Evolutionary conservation across 2,329 filamentous ascomycete species (phyloP), one percentile per base, ranked within the genome.

Genomic region (Juglanconis juglandina): DNA sequence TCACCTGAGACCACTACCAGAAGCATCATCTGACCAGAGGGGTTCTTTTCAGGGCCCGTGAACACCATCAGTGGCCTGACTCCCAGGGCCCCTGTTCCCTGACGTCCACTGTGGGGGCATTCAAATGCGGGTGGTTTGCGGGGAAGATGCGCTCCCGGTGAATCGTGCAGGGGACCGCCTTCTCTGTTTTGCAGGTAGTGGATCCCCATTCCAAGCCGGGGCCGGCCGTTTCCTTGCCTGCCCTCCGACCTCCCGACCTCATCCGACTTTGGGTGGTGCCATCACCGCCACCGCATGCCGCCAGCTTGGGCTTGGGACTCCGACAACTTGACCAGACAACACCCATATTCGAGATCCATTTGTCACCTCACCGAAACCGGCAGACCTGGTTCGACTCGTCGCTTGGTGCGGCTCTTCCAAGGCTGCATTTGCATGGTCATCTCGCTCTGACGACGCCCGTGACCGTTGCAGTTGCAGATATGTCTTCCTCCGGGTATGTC

Each of bases 401-500:
- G 32, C 61, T 60, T 54, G 58, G 56, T 35, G 49, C 57, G 61
- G 44, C 53, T 60, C 53, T 50, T 46, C 13, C 51, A n/a, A 35
- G 48, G 24, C 49, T 44, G 52, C 42, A 55, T 39, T 46, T 53
- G 35, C 53, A 57, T 54, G 48, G 50, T 41, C 39, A 47, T 50
- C 58, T 55, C 32, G 37, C 34, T 39, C 39, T 58, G 54, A 54
- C 54, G 24, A 6, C 34, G 24, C 24, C 24, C 24, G 24, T 24
- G 1, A 24, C 24, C 24, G 10, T 48, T 10, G 24, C 7, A 33
- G 37, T 33, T 50, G 33, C 53, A 50, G 48, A 37, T 35, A 63
- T 63, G 61, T 53, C 61, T 58, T 56, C 61, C 56, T 61, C 61
- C 37, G 61, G 58, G 61, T 63, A 63, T 49, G 61, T 33, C 41